These are phyloP conservation scores for Rhizopus arrhizus DNA, from an alignment of 371 early-diverging fungal species.

Conservation along the genomic window DNA sequence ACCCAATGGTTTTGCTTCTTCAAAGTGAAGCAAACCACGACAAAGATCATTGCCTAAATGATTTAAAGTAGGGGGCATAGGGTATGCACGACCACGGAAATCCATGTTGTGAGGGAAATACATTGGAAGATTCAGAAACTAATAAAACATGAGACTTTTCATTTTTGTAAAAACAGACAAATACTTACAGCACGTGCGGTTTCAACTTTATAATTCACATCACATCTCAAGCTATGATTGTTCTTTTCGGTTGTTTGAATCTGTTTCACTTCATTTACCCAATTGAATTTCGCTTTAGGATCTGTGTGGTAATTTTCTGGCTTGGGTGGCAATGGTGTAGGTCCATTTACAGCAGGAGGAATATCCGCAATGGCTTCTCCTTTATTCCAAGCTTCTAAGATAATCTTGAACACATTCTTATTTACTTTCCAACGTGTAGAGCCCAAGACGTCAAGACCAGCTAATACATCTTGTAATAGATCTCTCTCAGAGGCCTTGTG, in stretches of 20 bases:
- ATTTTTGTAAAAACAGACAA: background rate
- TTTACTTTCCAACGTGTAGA: constrained; percentile 91
- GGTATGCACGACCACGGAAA: constrained; percentile 98
- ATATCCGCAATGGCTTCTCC: constrained; percentile 79
- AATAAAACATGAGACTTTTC: background rate
- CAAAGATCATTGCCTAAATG: constrained; percentile 97
- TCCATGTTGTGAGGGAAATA: constrained; percentile 98
- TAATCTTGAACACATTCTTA: constrained; percentile 75
- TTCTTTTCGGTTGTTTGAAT: constrained; percentile 65
- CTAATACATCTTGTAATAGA: constrained; percentile 68
- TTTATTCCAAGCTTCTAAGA: constrained; percentile 88
- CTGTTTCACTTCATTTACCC: constrained; percentile 52
- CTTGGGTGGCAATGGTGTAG: constrained; percentile 53
- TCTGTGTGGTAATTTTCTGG: constrained; percentile 75
- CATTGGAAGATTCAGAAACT: constrained; percentile 85
- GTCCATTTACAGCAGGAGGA: constrained; percentile 46
- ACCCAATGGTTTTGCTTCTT: constrained; percentile 85
- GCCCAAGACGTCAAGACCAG: constrained; percentile 90
- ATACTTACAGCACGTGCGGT: constrained; percentile 86
- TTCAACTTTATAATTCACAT: constrained; percentile 94
- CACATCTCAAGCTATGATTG: constrained; percentile 86
- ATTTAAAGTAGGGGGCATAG: constrained; percentile 93
- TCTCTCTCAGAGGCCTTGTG: constrained; percentile 79
- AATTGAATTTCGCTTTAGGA: constrained; percentile 60
- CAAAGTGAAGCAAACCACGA: constrained; percentile 88